These are phyloP conservation scores for Alternaria angustiovoidea DNA, from an alignment of 2,329 filamentous ascomycete species.

Conservation along the genomic window DNA sequence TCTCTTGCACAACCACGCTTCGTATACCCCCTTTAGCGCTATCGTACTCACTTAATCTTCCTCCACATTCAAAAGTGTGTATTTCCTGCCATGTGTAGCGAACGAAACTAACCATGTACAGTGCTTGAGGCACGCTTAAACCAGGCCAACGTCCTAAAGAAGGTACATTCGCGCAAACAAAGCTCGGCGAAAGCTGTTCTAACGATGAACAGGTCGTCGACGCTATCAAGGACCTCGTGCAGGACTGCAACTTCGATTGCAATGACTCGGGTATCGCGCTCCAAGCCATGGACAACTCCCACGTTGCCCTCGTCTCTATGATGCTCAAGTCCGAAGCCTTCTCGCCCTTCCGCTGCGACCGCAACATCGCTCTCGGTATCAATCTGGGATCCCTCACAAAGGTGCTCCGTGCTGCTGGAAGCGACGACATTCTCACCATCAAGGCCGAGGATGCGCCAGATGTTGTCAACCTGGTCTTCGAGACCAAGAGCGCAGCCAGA, in stretches of 20 bases:
- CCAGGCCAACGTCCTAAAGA: conserved; percentile 93
- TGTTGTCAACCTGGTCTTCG: conserved; percentile 93
- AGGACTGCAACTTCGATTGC: conserved; percentile 99
- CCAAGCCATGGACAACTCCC: conserved; percentile 99
- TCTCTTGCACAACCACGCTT: conserved; percentile 14
- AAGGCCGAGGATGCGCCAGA: conserved; percentile 98
- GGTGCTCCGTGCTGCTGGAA: conserved; percentile 92
- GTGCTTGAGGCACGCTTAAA: conserved; percentile 98
- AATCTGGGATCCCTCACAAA: conserved; percentile 97
- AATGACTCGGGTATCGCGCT: conserved; percentile 99
- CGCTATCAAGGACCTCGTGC: conserved; percentile 98
- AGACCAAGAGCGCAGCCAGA: conserved; percentile 86
- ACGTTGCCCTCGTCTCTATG: conserved; percentile 99
- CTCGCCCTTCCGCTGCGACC: conserved; percentile 95
- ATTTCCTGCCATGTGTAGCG: not conserved
- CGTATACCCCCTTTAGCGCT: conserved; percentile 10
- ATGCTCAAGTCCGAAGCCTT: conserved; percentile 96
- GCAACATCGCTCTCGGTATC: conserved; percentile 97
- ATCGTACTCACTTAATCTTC: conserved; percentile 3
- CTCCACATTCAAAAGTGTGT: conserved; percentile 31
- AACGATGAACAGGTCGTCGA: conserved; percentile 78
- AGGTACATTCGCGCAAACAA: conserved; percentile 63
- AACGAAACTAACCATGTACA: conserved; percentile 45
- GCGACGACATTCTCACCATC: conserved; percentile 92
- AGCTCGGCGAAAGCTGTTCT: not conserved